phyloP scores from a whole-genome alignment of 176 grass and related monocot species.

The Bothriochloa decipiens region DNA sequence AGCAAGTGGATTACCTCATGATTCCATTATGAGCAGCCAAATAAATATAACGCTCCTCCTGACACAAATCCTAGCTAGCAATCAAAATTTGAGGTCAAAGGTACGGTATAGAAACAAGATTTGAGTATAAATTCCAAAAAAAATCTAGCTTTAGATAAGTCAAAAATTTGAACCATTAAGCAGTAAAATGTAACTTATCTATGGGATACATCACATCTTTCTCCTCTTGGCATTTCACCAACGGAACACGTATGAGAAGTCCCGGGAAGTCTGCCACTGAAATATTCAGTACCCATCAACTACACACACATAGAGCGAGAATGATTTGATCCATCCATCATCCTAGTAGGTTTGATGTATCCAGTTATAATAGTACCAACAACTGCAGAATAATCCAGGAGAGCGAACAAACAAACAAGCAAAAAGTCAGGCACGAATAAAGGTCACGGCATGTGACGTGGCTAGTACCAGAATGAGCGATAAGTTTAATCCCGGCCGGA shows the following conservation, averaged over 20 bases:
- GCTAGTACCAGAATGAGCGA: background rate
- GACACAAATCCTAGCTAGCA: background rate
- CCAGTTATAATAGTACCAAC: background rate
- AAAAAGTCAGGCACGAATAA: background rate
- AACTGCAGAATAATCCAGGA: constrained; percentile 11
- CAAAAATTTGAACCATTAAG: background rate
- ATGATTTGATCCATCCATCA: background rate
- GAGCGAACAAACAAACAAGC: background rate
- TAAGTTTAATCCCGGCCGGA: background rate
- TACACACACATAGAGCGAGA: too few relatives aligned
- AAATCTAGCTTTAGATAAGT: background rate
- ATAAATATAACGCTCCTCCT: background rate
- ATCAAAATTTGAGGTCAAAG: background rate
- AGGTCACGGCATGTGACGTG: background rate
- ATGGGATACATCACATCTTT: too few relatives aligned
- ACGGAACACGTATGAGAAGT: too few relatives aligned
- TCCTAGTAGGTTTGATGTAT: background rate
- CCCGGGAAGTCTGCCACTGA: background rate
- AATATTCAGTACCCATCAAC: background rate
- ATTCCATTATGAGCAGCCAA: background rate
- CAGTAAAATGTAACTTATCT: background rate
- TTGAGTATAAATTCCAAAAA: background rate
- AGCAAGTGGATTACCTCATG: constrained; percentile 8
- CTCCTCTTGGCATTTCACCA: background rate
- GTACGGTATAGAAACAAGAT: background rate